Base-by-base conservation (phyloP, 257 asterid species). In the Fraxinus cuspidata region DNA sequence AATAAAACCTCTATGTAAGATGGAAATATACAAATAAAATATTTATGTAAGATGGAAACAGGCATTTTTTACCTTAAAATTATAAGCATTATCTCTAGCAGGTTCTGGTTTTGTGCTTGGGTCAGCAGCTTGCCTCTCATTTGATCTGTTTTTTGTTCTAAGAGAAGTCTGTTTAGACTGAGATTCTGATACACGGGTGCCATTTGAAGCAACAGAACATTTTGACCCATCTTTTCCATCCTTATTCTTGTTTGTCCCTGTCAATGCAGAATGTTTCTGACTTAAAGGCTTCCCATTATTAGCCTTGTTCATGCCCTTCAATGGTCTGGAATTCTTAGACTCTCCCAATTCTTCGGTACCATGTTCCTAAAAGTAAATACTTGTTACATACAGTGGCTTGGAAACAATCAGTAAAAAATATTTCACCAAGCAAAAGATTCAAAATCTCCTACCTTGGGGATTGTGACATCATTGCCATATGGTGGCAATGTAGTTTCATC, bases 201-300 rank as follows among this genome's bases (percentile, higher is more conserved):
- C 90, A 79, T 85, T 89, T 73, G 89, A 83, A 79, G 79, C 80
- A 70, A 49, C 80, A n/a, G 77, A 76, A 40, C 82, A 53, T 77
- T 73, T 79, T n/a, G 27, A 71, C 25, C 16, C 75, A 81, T 76
- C 91, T 80, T 83, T 88, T 12, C 78, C 85, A 63, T 63, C 69
- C 35, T 27, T 63, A 11, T 63, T 63, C 69, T 63, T 63, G 69
- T 27, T 63, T 13, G 34, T 27, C 19, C 69, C 7, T 3, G 35
- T 27, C 69, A 25, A 27, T 27, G 69, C 19, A 63, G 35, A 23
- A 64, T 32, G 47, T 63, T 51, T 79, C 44, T 81, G 77, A 65
- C 84, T 79, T 32, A 56, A 78, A 70, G 80, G 71, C 44, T 84
- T 88, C 70, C 67, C 83, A 27, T 71, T 84, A 78, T 86, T 82